Base-by-base conservation (phyloP, 2,329 filamentous ascomycete species). In the Chalara sp. region DNA sequence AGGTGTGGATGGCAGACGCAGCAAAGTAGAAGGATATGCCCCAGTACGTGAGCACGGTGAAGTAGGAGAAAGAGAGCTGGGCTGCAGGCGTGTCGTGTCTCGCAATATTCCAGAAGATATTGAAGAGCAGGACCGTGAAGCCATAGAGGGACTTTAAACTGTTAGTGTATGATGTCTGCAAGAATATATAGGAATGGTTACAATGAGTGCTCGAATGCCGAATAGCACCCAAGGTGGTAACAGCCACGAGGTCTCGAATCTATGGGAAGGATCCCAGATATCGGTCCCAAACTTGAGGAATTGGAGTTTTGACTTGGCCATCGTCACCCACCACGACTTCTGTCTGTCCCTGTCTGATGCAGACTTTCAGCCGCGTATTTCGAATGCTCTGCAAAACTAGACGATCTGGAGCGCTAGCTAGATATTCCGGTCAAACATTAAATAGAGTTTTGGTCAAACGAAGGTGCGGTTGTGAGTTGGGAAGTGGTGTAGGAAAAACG, bases 181-280 rank as follows among this genome's bases (percentile, higher is more conserved):
- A 31, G 48, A 44, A 64, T 50, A 70, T 55, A 41, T n/a, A 11
- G 44, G 57, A 55, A 21, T 13, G 75, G 73, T 61, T 67, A 78
- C 73, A 62, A 83, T 73, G 40, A 73, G 53, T 46, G 77, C 76
- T 55, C 84, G 81, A 47, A 78, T 64, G 48, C 65, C 69, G 58
- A 81, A 83, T 45, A 92, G 74, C 1, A 76, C 61, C 60, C 76
- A 76, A 0, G 88, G 86, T 29, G 81, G 68, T n/a, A 95, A 68
- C 6, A 91, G 67, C 87, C 88, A 95, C 11, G 88, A 95, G 12
- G 88, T 93, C 66, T 83, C 80, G 70, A 87, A 90, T 52, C 84
- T 80, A 67, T 85, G 76, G 41, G 78, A 63, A 5, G 65, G 61
- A 56, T 72, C 63, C 53, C 67, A 65, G 32, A 56, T 47, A 41